Evolutionary conservation across 305 asterid species (phyloP).

Genomic region (Fraxinus greggii): DNA sequence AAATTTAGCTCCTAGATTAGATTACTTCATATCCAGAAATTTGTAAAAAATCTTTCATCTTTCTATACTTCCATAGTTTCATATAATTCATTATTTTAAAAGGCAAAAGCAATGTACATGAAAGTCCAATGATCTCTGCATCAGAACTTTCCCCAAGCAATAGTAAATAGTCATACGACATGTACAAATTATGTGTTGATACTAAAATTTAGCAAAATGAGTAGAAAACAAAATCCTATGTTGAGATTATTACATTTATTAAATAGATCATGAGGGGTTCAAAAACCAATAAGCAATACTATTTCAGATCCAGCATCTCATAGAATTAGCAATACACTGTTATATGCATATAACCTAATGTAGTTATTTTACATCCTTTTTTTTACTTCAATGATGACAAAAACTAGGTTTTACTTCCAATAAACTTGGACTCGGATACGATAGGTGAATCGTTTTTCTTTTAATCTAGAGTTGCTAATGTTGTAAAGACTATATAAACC

Average conservation of each 20-base stretch:
- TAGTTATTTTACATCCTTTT: background rate
- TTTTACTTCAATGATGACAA: background rate
- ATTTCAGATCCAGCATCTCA: background rate
- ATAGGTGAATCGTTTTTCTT: background rate
- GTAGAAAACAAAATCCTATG: background rate
- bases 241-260: background rate
- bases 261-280: background rate
- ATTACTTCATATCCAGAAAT: background rate
- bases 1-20: background rate
- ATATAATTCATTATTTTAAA: background rate
- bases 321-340: background rate
- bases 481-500: background rate
- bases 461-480: background rate
- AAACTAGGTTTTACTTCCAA: background rate
- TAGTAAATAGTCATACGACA: background rate
- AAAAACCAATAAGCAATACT: background rate
- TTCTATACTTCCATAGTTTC: background rate
- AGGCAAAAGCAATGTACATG: background rate
- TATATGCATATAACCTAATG: background rate
- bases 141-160: background rate
- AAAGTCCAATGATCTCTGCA: background rate
- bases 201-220: background rate
- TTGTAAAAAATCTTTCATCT: background rate
- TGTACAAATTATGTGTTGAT: background rate
- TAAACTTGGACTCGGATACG: background rate